Evolutionary conservation across 805 yeast genomes (phyloP).

Genomic region (Peterozyma toletana): DNA sequence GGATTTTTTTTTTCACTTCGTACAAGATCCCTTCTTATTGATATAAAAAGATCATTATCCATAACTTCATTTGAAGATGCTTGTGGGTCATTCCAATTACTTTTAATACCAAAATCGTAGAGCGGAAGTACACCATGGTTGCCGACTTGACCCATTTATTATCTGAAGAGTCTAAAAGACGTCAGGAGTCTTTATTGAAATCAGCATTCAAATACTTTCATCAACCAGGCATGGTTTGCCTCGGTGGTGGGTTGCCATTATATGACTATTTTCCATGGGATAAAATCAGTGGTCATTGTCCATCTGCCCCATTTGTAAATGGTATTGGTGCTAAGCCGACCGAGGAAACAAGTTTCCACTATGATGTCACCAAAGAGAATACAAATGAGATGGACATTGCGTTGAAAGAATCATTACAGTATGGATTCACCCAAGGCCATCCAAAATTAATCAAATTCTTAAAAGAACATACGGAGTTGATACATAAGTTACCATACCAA

Average conservation of each 20-base stretch:
- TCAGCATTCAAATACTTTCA: constrained; percentile 71
- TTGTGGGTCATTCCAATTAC: too few species aligned
- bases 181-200: constrained; percentile 78
- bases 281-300: constrained; percentile 59
- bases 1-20: too few species aligned
- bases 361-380: constrained; percentile 33
- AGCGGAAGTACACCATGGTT: neutral
- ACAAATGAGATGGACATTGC: constrained; percentile 53
- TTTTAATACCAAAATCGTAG: too few species aligned
- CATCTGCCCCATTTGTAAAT: constrained; percentile 69
- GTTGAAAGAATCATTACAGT: constrained; percentile 81
- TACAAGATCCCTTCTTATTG: too few species aligned
- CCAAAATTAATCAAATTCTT: constrained; percentile 61
- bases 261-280: constrained; percentile 92
- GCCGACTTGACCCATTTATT: constrained; percentile 63
- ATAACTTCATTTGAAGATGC: too few species aligned
- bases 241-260: constrained; percentile 95
- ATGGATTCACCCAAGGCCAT: constrained; percentile 82
- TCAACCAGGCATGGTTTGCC: constrained; percentile 72
- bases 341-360: constrained; percentile 21
- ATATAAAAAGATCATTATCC: too few species aligned
- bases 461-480: constrained; percentile 62
- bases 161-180: constrained; percentile 70
- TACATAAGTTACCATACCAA: constrained; percentile 44
- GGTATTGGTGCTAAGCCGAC: constrained; percentile 67